Evolutionary conservation across 2,329 filamentous ascomycete genomes (phyloP).

Genomic region (Aspergillus vadensis): DNA sequence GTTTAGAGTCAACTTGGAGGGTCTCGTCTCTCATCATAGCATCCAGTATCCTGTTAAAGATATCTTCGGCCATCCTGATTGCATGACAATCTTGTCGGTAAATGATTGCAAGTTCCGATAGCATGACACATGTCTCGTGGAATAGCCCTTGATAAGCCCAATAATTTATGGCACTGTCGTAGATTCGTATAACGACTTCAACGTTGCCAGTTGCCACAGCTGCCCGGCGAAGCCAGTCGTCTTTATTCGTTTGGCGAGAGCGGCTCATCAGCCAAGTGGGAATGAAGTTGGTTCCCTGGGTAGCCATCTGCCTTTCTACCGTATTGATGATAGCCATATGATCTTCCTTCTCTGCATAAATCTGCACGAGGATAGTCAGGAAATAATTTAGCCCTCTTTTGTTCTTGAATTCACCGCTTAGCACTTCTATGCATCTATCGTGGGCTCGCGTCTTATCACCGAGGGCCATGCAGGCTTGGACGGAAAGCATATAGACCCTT

Average conservation of each 20-base stretch:
- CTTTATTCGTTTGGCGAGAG: conserved; percentile 2
- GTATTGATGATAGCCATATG: neutral
- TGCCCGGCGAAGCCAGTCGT: neutral
- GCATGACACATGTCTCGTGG: neutral
- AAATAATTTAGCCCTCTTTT: neutral
- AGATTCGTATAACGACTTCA: neutral
- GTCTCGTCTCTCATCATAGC: neutral
- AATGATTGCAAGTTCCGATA: conserved; percentile 1
- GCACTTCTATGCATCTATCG: neutral
- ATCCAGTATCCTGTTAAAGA: neutral
- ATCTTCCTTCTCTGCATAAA: neutral
- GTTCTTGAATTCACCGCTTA: neutral
- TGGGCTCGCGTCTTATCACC: neutral
- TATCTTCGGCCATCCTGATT: neutral
- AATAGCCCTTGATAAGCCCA: neutral
- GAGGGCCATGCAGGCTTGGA: neutral
- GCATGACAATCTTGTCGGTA: conserved; percentile 1
- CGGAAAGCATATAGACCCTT: neutral
- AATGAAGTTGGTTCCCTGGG: neutral
- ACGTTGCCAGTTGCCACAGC: neutral
- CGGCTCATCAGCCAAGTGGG: neutral
- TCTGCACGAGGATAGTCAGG: neutral
- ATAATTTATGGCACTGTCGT: neutral
- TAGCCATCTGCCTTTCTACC: neutral
- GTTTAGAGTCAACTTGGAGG: neutral